Conservation (phyloP, 139 green algal genomes). For the Zygnema cylindricum region DNA sequence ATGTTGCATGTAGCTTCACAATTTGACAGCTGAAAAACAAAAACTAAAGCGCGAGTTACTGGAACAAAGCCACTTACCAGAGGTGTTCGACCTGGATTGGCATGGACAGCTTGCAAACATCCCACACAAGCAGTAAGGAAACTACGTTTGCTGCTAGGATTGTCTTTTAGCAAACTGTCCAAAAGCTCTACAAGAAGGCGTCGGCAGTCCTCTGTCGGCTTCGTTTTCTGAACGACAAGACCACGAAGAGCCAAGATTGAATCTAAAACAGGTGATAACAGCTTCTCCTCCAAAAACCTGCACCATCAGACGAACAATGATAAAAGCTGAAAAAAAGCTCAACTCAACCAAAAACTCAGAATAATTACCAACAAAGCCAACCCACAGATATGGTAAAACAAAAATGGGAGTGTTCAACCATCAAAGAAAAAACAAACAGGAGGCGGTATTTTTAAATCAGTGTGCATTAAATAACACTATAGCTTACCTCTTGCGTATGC, state of each 20-base stretch:
- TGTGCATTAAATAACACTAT: too few species aligned
- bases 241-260: slow-evolving; percentile 30
- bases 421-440: too few species aligned
- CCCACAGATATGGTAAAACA: too few species aligned
- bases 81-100: not conserved
- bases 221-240: slow-evolving; percentile 59
- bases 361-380: too few species aligned
- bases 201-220: slow-evolving; percentile 55
- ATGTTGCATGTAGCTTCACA: not conserved
- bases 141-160: slow-evolving; percentile 10
- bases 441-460: too few species aligned
- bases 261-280: slow-evolving; percentile 32
- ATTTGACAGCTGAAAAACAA: not conserved
- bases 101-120: not conserved
- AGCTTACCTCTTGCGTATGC: slow-evolving; percentile 41
- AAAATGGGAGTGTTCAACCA: too few species aligned
- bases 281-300: slow-evolving; percentile 49
- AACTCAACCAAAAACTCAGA: too few species aligned
- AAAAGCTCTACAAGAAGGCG: slow-evolving; percentile 33
- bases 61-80: slow-evolving; percentile 8
- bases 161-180: slow-evolving; percentile 31
- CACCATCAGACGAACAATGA: not conserved
- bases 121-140: slow-evolving; percentile 51
- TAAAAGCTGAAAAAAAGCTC: slow-evolving; percentile 13
- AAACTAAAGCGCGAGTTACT: not conserved